Evolutionary conservation across 306 rosid species (phyloP), one percentile per base, ranked within the genome.

Genomic region (Boehmeria nivea): DNA sequence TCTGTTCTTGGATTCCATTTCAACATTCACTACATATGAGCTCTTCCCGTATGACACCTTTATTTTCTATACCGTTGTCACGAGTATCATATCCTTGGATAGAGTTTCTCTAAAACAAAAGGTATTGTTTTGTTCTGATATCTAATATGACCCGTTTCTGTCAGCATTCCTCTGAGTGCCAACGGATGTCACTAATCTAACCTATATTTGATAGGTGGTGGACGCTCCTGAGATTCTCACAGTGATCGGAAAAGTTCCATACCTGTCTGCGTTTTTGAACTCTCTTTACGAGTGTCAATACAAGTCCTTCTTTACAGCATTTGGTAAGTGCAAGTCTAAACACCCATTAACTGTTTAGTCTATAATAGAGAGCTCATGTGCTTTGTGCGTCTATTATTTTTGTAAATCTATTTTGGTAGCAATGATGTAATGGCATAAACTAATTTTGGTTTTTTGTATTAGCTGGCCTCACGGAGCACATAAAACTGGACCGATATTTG

Each of bases 151-250:
- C 33, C 43, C 19, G 5, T 62, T 39, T 60, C 39, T 25, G 38
- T 49, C 17, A 7, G 17, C 40, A 45, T 44, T 38, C 24, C 67
- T 51, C 54, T 15, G 36, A 31, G 8, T 31, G 36, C 5, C 9
- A 1, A 2, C 9, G 5, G 36, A 31, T 31, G 9, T 31, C 1
- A 31, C 36, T 6, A 31, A 31, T 31, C 8, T 31, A 6, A 4
- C 33, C 52, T 27, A 61, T 64, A 14, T 73, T 46, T 52, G 23
- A 62, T 73, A 91, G 96, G 99, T 83, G 19, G 96, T 85, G 26
- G 99, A 91, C 76, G 96, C 99, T 56, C 96, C 96, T 1, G 99
- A 87, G 83, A 91, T 91, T 48, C 65, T 91, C 76, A 73, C 99
- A 0, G 96, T 91, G 72, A 87, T 91, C 54, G 99, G 95, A 56